phyloP scores from a whole-genome alignment of 2,329 filamentous ascomycete genomes.

The Trichophyton equinum region DNA sequence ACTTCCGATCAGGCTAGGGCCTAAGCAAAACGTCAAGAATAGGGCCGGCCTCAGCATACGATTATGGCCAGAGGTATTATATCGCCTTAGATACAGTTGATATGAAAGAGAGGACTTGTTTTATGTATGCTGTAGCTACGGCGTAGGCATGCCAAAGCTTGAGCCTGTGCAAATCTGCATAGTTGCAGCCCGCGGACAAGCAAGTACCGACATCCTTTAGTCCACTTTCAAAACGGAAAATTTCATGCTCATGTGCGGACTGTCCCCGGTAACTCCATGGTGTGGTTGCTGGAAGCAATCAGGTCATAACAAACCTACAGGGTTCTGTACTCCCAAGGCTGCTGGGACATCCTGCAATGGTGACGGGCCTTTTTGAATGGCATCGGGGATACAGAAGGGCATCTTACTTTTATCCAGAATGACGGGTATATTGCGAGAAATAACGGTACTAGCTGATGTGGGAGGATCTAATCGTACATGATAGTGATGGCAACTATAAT shows the following conservation, averaged over 20 bases:
- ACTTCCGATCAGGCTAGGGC: not conserved
- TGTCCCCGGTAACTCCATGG: not conserved
- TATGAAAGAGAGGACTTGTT: slow-evolving; percentile 4
- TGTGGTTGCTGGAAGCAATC: not conserved
- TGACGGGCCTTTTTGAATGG: not conserved
- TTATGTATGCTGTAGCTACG: slow-evolving; percentile 15
- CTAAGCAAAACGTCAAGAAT: not conserved
- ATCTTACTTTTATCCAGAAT: not conserved
- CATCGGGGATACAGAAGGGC: not conserved
- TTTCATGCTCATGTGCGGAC: not conserved
- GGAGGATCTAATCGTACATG: too few relatives aligned
- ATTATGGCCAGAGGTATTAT: not conserved
- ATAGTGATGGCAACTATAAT: too few relatives aligned
- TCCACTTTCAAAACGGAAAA: slow-evolving; percentile 12
- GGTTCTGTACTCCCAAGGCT: not conserved
- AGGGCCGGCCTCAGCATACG: not conserved
- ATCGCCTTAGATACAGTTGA: not conserved
- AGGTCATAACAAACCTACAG: slow-evolving; percentile 1
- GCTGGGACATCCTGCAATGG: not conserved
- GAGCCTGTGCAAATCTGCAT: slow-evolving; percentile 15
- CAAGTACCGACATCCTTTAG: slow-evolving; percentile 12
- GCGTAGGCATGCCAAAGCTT: slow-evolving; percentile 16
- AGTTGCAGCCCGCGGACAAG: slow-evolving; percentile 16
- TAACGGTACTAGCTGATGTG: slow-evolving; percentile 10
- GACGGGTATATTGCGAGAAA: slow-evolving; percentile 8